These are phyloP conservation scores for Acrocalymma vagum DNA, from an alignment of 2,329 filamentous ascomycete species.

Conservation along the genomic window DNA sequence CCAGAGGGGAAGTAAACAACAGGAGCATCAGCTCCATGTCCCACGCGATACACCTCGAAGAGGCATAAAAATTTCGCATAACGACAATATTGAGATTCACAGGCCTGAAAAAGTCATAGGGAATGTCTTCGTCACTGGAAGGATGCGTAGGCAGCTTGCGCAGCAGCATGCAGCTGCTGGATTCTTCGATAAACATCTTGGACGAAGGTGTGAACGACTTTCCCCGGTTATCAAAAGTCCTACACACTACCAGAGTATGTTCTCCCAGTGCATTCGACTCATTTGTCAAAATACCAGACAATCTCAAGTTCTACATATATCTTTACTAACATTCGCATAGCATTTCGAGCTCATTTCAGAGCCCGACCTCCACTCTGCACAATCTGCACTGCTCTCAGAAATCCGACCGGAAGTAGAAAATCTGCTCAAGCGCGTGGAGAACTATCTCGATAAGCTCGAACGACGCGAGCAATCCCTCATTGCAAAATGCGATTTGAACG, in stretches of 20 bases:
- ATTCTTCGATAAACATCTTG: slow-evolving; percentile 69
- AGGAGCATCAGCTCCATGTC: not conserved
- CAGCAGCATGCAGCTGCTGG: slow-evolving; percentile 68
- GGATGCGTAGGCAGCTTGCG: slow-evolving; percentile 68
- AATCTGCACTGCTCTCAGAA: slow-evolving; percentile 84
- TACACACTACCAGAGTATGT: slow-evolving; percentile 68
- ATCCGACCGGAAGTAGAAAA: slow-evolving; percentile 86
- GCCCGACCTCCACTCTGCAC: slow-evolving; percentile 80
- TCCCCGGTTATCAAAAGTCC: slow-evolving; percentile 67
- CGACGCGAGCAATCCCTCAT: slow-evolving; percentile 85
- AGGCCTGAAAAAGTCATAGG: too few species aligned
- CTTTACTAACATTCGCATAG: slow-evolving; percentile 52
- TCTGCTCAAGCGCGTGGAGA: slow-evolving; percentile 82
- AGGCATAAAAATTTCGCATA: not conserved
- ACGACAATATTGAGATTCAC: not conserved
- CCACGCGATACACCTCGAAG: not conserved
- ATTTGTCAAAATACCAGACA: too few species aligned
- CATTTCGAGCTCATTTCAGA: slow-evolving; percentile 95
- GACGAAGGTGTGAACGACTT: slow-evolving; percentile 71
- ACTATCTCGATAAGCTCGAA: slow-evolving; percentile 82
- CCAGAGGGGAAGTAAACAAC: not conserved
- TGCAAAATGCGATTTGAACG: slow-evolving; percentile 82
- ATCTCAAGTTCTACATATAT: not conserved
- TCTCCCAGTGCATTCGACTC: not conserved
- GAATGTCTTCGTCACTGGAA: slow-evolving; percentile 58